A percentile compares a stretch with the other conserved stretches of the same genome.
phyloP scores from a whole-genome alignment of 305 asterid genomes.

The Ilex paraguariensis region DNA sequence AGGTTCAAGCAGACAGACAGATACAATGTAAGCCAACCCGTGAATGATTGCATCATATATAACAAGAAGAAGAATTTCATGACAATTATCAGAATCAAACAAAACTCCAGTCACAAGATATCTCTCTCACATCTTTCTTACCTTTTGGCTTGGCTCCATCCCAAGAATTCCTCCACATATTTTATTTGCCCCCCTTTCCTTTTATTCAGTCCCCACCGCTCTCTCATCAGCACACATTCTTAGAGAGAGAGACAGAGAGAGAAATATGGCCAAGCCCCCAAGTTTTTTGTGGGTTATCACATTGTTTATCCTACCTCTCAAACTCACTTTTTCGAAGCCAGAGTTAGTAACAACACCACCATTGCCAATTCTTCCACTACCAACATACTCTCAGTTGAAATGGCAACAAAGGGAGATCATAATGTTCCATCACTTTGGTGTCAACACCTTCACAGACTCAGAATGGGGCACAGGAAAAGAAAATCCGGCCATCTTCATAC shows the following conservation, averaged over 20 bases:
- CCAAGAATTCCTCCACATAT: constrained; percentile 8
- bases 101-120: constrained; percentile 17
- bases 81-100: constrained; percentile 19
- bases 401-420: constrained; percentile 93
- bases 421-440: constrained; percentile 83
- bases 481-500: constrained; percentile 62
- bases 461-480: constrained; percentile 91
- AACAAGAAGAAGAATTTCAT: constrained; percentile 6
- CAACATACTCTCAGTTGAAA: constrained; percentile 67
- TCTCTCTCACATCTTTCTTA: neutral
- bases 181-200: constrained; percentile 3
- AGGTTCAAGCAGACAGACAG: no score
- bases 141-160: constrained; percentile 11
- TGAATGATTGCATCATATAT: constrained; percentile 8
- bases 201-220: constrained; percentile 4
- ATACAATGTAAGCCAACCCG: constrained; percentile 1
- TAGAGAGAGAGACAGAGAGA: neutral
- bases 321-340: constrained; percentile 20
- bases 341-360: constrained; percentile 54
- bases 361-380: constrained; percentile 76
- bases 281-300: constrained; percentile 12
- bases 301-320: constrained; percentile 5
- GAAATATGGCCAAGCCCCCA: constrained; percentile 32
- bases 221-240: constrained; percentile 7
- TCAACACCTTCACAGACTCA: constrained; percentile 76